Conservation (phyloP, 495 filamentous ascomycete species). For the Cryomyces minteri region DNA sequence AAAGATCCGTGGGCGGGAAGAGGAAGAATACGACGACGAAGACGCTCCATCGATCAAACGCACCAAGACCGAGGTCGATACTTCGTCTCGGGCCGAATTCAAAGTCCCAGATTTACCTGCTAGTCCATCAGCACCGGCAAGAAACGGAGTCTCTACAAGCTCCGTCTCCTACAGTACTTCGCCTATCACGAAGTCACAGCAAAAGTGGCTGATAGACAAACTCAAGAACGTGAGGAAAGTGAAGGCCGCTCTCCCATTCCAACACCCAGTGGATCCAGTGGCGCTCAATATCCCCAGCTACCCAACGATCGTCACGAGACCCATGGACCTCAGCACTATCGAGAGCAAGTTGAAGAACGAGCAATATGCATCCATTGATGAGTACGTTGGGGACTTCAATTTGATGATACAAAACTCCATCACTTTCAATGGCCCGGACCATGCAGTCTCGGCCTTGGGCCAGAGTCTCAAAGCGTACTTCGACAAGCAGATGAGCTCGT, state of each 20-base stretch:
- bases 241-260: conserved; percentile 53
- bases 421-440: conserved; percentile 63
- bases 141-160: conserved; percentile 1
- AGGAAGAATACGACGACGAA: not conserved
- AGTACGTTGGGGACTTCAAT: conserved; percentile 50
- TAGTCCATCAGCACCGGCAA: not conserved
- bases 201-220: conserved; percentile 32
- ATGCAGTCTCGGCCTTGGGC: conserved; percentile 47
- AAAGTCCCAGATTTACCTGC: conserved; percentile 12
- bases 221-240: conserved; percentile 66
- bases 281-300: conserved; percentile 57
- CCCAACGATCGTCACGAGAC: conserved; percentile 45
- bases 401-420: conserved; percentile 59
- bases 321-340: conserved; percentile 70
- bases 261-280: conserved; percentile 51
- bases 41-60: not conserved
- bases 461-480: conserved; percentile 41
- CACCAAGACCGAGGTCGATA: conserved; percentile 9
- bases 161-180: conserved; percentile 8
- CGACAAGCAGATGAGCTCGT: conserved; percentile 34
- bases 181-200: conserved; percentile 35
- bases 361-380: conserved; percentile 42
- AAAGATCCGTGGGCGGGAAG: not conserved
- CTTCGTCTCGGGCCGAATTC: conserved; percentile 5
- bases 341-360: conserved; percentile 58